Base-by-base conservation (phyloP, 2,329 filamentous ascomycete genomes). In the Phialophora chinensis region DNA sequence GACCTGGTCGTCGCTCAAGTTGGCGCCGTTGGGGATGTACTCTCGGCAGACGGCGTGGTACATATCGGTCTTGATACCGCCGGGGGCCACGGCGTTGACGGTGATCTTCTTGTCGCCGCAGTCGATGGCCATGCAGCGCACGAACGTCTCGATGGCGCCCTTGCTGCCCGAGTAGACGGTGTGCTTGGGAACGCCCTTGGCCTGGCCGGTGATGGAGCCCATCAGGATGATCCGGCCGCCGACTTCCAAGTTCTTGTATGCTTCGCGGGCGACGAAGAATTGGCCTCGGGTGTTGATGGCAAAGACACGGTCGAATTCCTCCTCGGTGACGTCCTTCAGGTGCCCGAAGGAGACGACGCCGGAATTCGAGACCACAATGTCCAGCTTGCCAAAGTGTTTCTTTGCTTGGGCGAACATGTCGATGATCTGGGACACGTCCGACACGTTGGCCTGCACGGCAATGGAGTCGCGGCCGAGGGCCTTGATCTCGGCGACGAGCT, bases 201-300 rank as follows among this genome's bases (percentile, higher is more conserved):
- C 90, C 81, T 90, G 78, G 76, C 89, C 78, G 0, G 89, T 89
- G 77, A 91, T 91, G 66, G 86, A 89, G 53, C 70, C 71, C 87
- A 91, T 92, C 71, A 93, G 82, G 77, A 93, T 89, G 72, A 93
- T 85, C 54, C 90, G 84, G 35, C 91, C 91, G 65, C 90, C 88
- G 53, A 86, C 82, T 75, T 88, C 84, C 70, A 91, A 85, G 79
- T 91, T 82, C 80, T 89, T 89, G 78, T 90, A 90, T 6, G 87
- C 90, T 65, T 90, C 87, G 80, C 91, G 89, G 23, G 89, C 90
- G 60, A 92, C 89, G 77, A 92, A 92, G 83, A 92, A 92, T 79
- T 92, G 88, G 55, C 88, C 88, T 8, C 87, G 82, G 6, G 88
- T 85, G 79, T 91, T 91, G 76, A 90, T 79, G 79, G 81, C 83